phyloP scores from a whole-genome alignment of 2,329 filamentous ascomycete genomes.

The Colletotrichum graminicola region DNA sequence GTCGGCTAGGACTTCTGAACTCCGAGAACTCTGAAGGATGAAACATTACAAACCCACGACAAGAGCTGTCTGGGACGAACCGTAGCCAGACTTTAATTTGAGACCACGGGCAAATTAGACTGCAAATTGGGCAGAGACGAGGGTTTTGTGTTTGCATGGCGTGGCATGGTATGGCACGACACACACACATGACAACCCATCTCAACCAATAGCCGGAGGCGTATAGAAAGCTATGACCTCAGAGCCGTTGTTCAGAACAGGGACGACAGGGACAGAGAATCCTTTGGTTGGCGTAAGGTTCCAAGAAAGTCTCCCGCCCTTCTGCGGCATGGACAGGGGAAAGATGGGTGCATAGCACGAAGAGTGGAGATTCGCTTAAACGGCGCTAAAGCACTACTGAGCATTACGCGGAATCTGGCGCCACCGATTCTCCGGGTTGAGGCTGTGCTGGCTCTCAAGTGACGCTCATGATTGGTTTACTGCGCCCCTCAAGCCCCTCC shows the following conservation, averaged over 20 bases:
- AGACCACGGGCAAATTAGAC: slow-evolving; percentile 24
- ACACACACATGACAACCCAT: slow-evolving; percentile 1
- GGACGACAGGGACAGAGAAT: slow-evolving; percentile 7
- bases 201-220: slow-evolving; percentile 25
- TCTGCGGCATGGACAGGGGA: slow-evolving; percentile 37
- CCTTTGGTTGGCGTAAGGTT: slow-evolving; percentile 27
- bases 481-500: slow-evolving; percentile 20
- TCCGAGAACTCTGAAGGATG: slow-evolving; percentile 1
- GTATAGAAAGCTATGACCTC: slow-evolving; percentile 38
- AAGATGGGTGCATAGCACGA: slow-evolving; percentile 1
- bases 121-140: not conserved
- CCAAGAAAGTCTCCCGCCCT: slow-evolving; percentile 37
- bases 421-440: slow-evolving; percentile 40
- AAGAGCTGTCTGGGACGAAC: slow-evolving; percentile 37
- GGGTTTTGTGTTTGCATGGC: slow-evolving; percentile 13
- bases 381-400: slow-evolving; percentile 33
- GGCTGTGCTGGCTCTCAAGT: slow-evolving; percentile 27
- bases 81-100: slow-evolving; percentile 33
- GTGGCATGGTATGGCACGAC: not conserved
- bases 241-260: slow-evolving; percentile 25
- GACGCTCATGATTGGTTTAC: slow-evolving; percentile 26
- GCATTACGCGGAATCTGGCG: slow-evolving; percentile 40
- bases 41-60: slow-evolving; percentile 13
- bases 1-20: not conserved
- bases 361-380: slow-evolving; percentile 33